These are phyloP conservation scores for Capsella rubella DNA, from an alignment of 441 rosid genomes.

Conservation along the genomic window DNA sequence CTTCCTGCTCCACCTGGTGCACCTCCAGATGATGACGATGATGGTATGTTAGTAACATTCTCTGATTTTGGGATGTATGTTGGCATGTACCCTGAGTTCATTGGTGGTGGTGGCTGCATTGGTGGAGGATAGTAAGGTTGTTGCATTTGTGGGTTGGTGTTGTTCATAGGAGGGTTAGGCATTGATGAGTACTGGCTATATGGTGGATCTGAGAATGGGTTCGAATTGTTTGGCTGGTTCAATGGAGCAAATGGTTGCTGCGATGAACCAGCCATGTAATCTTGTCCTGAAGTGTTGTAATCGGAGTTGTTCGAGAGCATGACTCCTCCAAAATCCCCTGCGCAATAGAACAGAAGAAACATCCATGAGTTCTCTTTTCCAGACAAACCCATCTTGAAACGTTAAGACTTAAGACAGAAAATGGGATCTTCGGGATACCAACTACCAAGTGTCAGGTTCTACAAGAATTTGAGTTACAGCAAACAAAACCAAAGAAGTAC, in stretches of 20 bases:
- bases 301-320: slow-evolving; percentile 49
- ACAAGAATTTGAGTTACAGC: not conserved
- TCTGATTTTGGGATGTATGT: slow-evolving; percentile 60
- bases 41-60: slow-evolving; percentile 60
- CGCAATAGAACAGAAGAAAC: slow-evolving; percentile 18
- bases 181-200: slow-evolving; percentile 41
- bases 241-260: slow-evolving; percentile 47
- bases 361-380: slow-evolving; percentile 10
- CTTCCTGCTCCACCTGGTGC: slow-evolving; percentile 19
- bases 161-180: slow-evolving; percentile 49
- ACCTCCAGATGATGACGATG: slow-evolving; percentile 44
- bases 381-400: slow-evolving; percentile 26
- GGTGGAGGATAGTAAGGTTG: slow-evolving; percentile 51
- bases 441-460: not conserved
- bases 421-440: not conserved
- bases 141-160: slow-evolving; percentile 46
- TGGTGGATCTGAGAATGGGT: slow-evolving; percentile 38
- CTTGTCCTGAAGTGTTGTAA: slow-evolving; percentile 43
- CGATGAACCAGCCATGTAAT: slow-evolving; percentile 41
- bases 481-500: not conserved
- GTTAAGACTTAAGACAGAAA: not conserved
- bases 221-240: slow-evolving; percentile 41
- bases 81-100: slow-evolving; percentile 63
- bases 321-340: slow-evolving; percentile 72
- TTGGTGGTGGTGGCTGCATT: slow-evolving; percentile 63